Percentiles rank a stretch among this genome's conserved stretches.
These are phyloP conservation scores for Aspergillus hortae DNA, from an alignment of 2,329 filamentous ascomycete genomes.

Conservation along the genomic window DNA sequence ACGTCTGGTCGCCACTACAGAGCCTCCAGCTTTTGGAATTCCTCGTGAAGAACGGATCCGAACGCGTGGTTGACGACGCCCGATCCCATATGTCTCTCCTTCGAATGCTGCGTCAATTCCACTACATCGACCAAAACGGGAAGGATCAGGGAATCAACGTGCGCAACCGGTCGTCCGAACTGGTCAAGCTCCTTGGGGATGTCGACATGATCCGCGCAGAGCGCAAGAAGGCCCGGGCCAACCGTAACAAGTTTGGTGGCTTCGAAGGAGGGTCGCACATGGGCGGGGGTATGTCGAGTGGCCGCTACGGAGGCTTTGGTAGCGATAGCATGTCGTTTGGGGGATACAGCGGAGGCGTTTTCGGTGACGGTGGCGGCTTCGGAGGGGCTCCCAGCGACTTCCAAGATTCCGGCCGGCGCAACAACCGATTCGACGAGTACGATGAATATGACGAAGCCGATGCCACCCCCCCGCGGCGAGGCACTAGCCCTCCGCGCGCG, in stretches of 20 bases:
- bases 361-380: slow-evolving; percentile 93
- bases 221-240: slow-evolving; percentile 82
- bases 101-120: slow-evolving; percentile 98
- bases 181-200: slow-evolving; percentile 88
- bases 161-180: slow-evolving; percentile 90
- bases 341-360: slow-evolving; percentile 71
- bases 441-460: slow-evolving; percentile 88
- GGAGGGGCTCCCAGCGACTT: slow-evolving; percentile 74
- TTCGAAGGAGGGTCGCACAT: slow-evolving; percentile 75
- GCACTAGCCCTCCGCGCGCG: slow-evolving; percentile 38
- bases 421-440: slow-evolving; percentile 90
- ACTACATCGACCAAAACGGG: slow-evolving; percentile 92
- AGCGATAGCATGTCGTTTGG: slow-evolving; percentile 67
- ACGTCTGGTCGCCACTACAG: slow-evolving; percentile 30
- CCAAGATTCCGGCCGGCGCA: slow-evolving; percentile 58
- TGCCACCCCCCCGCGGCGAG: slow-evolving; percentile 50
- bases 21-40: slow-evolving; percentile 91
- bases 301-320: slow-evolving; percentile 85
- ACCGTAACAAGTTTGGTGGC: slow-evolving; percentile 86
- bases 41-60: slow-evolving; percentile 95
- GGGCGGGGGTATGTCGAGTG: slow-evolving; percentile 52
- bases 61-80: slow-evolving; percentile 95
- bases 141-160: slow-evolving; percentile 99
- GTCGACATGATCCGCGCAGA: slow-evolving; percentile 53
- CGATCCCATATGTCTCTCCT: slow-evolving; percentile 90